A percentile compares a stretch with the other conserved stretches of the same genome.
Conservation (phyloP, 176 grass and related monocot genomes). For the Stipa capillata region DNA sequence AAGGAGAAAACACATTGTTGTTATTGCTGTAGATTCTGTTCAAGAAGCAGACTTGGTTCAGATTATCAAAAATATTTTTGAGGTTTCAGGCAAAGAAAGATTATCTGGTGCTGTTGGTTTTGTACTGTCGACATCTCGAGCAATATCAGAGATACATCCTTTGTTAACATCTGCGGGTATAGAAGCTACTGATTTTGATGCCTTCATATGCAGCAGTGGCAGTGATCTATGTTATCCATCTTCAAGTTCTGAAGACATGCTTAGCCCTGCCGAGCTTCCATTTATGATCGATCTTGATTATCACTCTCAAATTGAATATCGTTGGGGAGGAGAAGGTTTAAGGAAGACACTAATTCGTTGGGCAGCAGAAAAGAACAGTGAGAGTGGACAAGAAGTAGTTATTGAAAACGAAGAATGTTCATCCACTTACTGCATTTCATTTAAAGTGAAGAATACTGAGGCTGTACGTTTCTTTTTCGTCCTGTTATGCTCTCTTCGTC, state of each 20-base stretch:
- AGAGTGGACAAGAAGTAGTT: conserved; percentile 44
- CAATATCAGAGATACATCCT: conserved; percentile 55
- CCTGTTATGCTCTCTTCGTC: neutral
- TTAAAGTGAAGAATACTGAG: conserved; percentile 57
- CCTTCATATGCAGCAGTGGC: conserved; percentile 84
- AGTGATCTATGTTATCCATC: conserved; percentile 73
- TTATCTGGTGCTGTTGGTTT: conserved; percentile 41
- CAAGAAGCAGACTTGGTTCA: conserved; percentile 33
- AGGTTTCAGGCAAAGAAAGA: conserved; percentile 23
- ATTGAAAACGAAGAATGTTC: conserved; percentile 56
- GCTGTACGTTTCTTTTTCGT: conserved; percentile 41
- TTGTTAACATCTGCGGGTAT: conserved; percentile 46
- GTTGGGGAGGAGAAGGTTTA: conserved; percentile 83
- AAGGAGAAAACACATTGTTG: conserved; percentile 56
- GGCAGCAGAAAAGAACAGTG: conserved; percentile 52
- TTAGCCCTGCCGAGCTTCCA: conserved; percentile 59
- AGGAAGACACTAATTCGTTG: conserved; percentile 72
- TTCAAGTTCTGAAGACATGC: conserved; percentile 59
- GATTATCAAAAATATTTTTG: conserved; percentile 62
- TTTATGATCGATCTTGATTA: conserved; percentile 74
- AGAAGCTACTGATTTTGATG: conserved; percentile 71
- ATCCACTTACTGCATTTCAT: conserved; percentile 66
- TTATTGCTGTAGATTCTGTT: conserved; percentile 65
- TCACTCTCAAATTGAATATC: conserved; percentile 83
- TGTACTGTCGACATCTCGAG: conserved; percentile 53